phyloP scores from a whole-genome alignment of 352 stramenopile genomes.

The Globisporangium cederbergense region DNA sequence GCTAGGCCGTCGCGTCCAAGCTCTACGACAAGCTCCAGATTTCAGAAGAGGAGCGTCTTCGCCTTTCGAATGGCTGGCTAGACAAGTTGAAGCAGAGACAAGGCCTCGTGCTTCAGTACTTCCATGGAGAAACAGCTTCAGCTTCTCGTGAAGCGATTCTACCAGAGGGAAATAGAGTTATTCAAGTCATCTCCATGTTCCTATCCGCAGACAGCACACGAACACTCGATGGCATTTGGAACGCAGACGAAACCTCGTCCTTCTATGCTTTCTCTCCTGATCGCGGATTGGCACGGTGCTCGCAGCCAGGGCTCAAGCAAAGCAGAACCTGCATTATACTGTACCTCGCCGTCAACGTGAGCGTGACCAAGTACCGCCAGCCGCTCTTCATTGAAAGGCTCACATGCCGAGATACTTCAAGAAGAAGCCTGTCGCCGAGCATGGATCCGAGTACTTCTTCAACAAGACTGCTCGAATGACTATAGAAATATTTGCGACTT shows the following conservation, averaged over 20 bases:
- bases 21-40: background rate
- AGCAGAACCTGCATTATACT: background rate
- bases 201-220: background rate
- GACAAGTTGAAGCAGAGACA: background rate
- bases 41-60: background rate
- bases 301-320: background rate
- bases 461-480: conserved; percentile 3
- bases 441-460: conserved; percentile 4
- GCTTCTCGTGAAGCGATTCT: background rate
- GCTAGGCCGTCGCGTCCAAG: background rate
- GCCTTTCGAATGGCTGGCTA: background rate
- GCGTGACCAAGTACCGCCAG: background rate
- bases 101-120: background rate
- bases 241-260: background rate
- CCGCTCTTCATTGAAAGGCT: background rate
- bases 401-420: background rate
- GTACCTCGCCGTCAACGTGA: background rate
- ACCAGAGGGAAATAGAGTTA: background rate
- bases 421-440: background rate
- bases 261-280: background rate
- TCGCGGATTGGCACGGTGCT: background rate
- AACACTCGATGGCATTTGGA: background rate
- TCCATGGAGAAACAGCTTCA: background rate
- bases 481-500: conserved; percentile 3
- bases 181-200: background rate